Evolutionary conservation across 2,329 filamentous ascomycete species (phyloP), one percentile per base, ranked within the genome.

Genomic region (Ophiostoma australiae): DNA sequence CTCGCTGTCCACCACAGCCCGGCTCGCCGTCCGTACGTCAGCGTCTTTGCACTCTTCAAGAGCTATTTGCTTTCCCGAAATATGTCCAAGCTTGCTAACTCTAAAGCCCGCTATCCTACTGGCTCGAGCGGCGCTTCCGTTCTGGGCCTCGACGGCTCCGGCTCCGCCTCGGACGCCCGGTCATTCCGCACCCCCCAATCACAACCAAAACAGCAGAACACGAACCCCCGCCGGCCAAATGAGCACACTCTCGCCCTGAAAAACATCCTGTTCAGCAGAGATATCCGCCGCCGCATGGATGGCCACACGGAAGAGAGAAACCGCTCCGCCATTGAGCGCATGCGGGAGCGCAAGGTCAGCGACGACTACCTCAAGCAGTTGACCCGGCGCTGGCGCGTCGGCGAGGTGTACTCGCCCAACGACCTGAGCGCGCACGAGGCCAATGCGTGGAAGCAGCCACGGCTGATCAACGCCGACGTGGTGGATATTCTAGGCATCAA

Each of bases 331-430:
- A 76, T 81, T 71, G 78, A 81, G 71, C 79, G 82, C 70, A 77
- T 79, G 71, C 74, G 82, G 70, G 78, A 80, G 74, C 77, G 78
- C 74, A 81, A 81, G 76, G 75, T 79, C 67, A 81, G 80, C 69
- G 81, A 81, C 65, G 86, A 88, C 73, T 87, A 88, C 78, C 80
- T 88, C 76, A 83, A 81, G 73, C 89, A 92, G 80, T 85, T 90
- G 80, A 85, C 87, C 48, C 89, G 94, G 67, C 84, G 85, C 58
- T 98, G 91, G 90, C 84, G 84, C 76, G 76, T 82, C 0, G 95
- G 95, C 75, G 94, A 98, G 78, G 85, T 97, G 69, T 98, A 98
- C 81, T 87, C 93, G 72, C 95, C 95, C 44, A 91, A 94, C 78
- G 95, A 99, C 80, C 80, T 99, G 78, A 90, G 88, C 70, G 85